Conservation (phyloP, 495 filamentous ascomycete species). For the Choiromyces venosus region DNA sequence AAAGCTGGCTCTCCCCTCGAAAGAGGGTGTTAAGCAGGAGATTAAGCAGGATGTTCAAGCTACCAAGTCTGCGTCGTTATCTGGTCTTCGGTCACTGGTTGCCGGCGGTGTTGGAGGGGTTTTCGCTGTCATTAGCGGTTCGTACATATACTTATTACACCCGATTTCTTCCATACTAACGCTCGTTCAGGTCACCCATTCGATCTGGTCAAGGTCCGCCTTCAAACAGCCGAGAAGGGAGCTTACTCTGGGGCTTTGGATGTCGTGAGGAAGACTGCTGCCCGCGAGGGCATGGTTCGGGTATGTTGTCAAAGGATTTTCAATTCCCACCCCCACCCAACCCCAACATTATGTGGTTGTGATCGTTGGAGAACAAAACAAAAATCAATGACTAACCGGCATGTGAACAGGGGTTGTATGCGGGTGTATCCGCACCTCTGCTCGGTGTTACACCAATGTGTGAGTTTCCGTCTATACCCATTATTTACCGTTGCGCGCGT, state of each 20-base stretch:
- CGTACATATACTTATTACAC: background rate
- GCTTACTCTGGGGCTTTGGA: constrained; percentile 87
- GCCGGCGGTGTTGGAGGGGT: constrained; percentile 91
- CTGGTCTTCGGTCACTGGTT: constrained; percentile 66
- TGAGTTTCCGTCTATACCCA: constrained; percentile 50
- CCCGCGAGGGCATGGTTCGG: constrained; percentile 73
- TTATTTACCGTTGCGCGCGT: background rate
- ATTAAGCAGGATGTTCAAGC: constrained; percentile 50
- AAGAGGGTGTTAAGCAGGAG: constrained; percentile 51
- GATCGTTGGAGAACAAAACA: background rate
- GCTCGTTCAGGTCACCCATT: constrained; percentile 77
- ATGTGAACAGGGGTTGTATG: constrained; percentile 67
- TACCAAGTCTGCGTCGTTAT: constrained; percentile 48
- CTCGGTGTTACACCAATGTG: constrained; percentile 98
- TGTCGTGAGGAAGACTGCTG: constrained; percentile 79
- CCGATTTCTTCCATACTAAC: constrained; percentile 1
- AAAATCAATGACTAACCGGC: constrained; percentile 11
- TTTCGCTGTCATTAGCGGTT: constrained; percentile 66
- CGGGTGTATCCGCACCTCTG: constrained; percentile 91
- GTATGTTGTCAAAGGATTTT: constrained; percentile 41
- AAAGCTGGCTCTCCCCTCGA: constrained; percentile 23
- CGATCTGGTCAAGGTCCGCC: constrained; percentile 91
- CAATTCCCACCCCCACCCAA: background rate
- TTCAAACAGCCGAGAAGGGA: constrained; percentile 93
- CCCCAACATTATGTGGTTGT: background rate